Percentiles rank a stretch among this genome's conserved stretches.
Evolutionary conservation across 139 green algal species (phyloP).

Genomic region (Tetradesmus lagerheimii): DNA sequence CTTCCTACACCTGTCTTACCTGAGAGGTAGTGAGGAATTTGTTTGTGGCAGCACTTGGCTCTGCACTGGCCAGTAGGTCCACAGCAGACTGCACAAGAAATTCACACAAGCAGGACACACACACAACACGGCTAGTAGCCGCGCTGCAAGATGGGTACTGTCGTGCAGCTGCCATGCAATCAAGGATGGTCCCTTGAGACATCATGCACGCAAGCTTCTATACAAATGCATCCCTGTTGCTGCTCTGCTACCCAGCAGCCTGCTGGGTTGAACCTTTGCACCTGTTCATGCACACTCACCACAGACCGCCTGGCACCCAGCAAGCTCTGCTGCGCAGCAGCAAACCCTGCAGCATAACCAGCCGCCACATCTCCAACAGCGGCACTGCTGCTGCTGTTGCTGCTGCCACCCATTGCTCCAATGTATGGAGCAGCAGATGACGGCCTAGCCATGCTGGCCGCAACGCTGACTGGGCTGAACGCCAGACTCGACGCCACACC

Average conservation of each 20-base stretch:
- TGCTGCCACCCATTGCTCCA: background rate
- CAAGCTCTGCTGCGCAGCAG: background rate
- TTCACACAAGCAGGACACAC: background rate
- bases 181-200: too few relatives aligned
- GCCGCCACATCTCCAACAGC: background rate
- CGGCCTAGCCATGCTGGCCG: too few relatives aligned
- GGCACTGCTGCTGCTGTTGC: slow-evolving; percentile 2
- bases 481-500: background rate
- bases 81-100: background rate
- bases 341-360: background rate
- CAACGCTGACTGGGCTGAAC: background rate
- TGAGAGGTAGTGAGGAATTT: background rate
- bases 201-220: too few relatives aligned
- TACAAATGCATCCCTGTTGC: background rate
- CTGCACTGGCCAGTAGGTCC: background rate
- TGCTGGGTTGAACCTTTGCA: too few relatives aligned
- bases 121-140: too few relatives aligned
- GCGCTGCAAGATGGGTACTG: too few relatives aligned
- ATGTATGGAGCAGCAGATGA: background rate
- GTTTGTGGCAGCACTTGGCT: background rate
- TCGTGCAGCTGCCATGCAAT: background rate
- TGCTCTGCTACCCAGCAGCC: background rate
- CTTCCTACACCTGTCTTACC: too few relatives aligned
- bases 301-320: background rate
- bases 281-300: background rate